Percentiles rank a stretch among this genome's conserved stretches.
phyloP scores from a whole-genome alignment of 352 stramenopile genomes.

The Phytophthora macrochlamydospora region DNA sequence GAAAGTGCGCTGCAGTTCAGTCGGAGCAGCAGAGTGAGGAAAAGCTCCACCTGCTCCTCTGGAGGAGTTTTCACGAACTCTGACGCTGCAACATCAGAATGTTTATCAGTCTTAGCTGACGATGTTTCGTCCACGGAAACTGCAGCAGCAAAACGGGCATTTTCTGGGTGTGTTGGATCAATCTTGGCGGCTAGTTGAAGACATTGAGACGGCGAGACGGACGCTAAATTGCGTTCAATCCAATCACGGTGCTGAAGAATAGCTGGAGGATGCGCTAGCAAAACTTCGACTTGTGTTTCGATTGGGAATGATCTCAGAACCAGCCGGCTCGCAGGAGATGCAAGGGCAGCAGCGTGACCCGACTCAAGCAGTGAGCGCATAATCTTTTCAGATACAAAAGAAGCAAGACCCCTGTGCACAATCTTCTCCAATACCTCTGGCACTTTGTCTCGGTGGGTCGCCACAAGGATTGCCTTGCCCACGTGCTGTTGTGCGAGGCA shows the following conservation, averaged over 20 bases:
- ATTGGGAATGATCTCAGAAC: conserved; percentile 59
- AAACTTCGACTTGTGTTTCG: conserved; percentile 56
- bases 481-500: conserved; percentile 73
- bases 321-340: conserved; percentile 45
- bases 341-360: conserved; percentile 46
- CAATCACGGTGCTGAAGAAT: conserved; percentile 79
- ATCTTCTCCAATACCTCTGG: conserved; percentile 61
- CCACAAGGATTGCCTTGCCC: conserved; percentile 72
- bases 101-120: conserved; percentile 11
- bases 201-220: conserved; percentile 45
- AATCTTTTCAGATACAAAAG: conserved; percentile 44
- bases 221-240: conserved; percentile 57
- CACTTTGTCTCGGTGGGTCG: conserved; percentile 49
- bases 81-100: conserved; percentile 48
- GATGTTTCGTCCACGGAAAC: conserved; percentile 6
- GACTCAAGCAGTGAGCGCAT: conserved; percentile 46
- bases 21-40: conserved; percentile 68
- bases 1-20: conserved; percentile 40
- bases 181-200: conserved; percentile 45
- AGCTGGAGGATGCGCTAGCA: conserved; percentile 46
- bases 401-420: conserved; percentile 42
- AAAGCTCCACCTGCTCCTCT: conserved; percentile 80
- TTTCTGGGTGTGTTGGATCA: conserved; percentile 37
- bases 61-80: conserved; percentile 42
- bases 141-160: neutral